Evolutionary conservation across 1,284 basidiomycete genomes (phyloP), one percentile per base, ranked within the genome.

Genomic region (Tetrapyrgos nigripes): DNA sequence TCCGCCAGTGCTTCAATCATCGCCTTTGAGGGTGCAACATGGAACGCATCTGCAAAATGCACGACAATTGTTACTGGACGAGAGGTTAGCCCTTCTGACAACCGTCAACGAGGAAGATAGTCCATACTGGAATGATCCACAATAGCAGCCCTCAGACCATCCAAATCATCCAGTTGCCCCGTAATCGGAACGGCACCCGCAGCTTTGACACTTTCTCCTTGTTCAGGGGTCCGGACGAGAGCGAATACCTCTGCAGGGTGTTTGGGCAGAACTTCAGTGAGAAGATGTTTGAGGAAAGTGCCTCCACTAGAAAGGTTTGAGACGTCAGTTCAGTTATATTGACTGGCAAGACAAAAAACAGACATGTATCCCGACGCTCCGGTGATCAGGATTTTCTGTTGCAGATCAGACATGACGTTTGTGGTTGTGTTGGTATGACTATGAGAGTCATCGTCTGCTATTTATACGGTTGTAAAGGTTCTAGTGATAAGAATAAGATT

Each of bases 361-460:
- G 2, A 19, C 61, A 62, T 53, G 55, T 62, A 62, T 28, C 61
- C 61, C 3, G 61, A 60, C 23, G 61, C 61, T 11, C 61, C 61
- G 3, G 61, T 62, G 13, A 62, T 35, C 6, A 62, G 45, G 17
- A 53, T 28, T 21, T 31, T 21, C 13, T 27, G 24, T 29, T 4
- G 13, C 11, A 28, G 4, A 23, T n/a, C 47, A 33, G 46, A 21
- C 50, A 52, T 52, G 50, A 31, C 24, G 26, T 31, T 53, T 53
- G 29, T n/a, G 31, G 31, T 8, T 33, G 31, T 33, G 31, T 33
- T 33, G 31, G 31, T 8, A 33, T 14, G 31, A n/a, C n/a, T n/a
- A n/a, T n/a, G n/a, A n/a, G n/a, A n/a, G n/a, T n/a, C n/a, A n/a
- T n/a, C n/a, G n/a, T n/a, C n/a, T n/a, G n/a, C n/a, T n/a, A n/a